Base-by-base conservation (phyloP, 495 filamentous ascomycete species). In the Aspergillus olivimuriae region DNA sequence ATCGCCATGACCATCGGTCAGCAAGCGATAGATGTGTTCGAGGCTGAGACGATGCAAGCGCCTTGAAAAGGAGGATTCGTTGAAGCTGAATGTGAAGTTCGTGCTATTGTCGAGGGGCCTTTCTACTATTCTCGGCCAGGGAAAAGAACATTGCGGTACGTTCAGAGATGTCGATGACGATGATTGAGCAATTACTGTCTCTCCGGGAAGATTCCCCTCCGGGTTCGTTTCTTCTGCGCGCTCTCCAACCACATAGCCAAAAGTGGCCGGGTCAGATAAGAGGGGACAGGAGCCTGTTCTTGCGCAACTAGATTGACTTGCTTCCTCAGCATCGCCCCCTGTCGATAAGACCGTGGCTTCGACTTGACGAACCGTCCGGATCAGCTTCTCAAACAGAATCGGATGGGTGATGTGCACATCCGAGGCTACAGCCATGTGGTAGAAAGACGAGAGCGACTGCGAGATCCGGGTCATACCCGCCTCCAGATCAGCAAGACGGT, bases 401-500 rank as follows among this genome's bases (percentile, higher is more conserved):
- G 62, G 63, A 43, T 51, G 54, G 7, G 52, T 47, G 34, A 46
- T 60, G 57, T 58, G 60, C 50, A 58, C 69, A 49, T 51, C 78
- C 41, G 51, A 81, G 32, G 46, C 68, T 64, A 63, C 63, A 54
- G 66, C 67, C 46, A 42, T 77, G 36, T 86, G 75, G 39, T 81
- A 75, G 20, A 89, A 79, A 23, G 73, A 66, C 32, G 78, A 62
- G 42, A 94, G 87, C 0, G 80, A 71, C 43, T 75, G 76, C 50
- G 81, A 82, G 68, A 95, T 83, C 44, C 83, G 77, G 44, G 80
- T 75, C 52, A 90, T 80, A 2, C 74, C 75, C 10, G 71, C 69
- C 44, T 84, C 78, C 7, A 94, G 74, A 15, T 75, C 71, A 19
- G 78, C 61, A n/a, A 91, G 84, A 33, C 80, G 74, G 15, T 74